A percentile compares a stretch with the other conserved stretches of the same genome.
These are phyloP conservation scores for Penicillium coffeae DNA, from an alignment of 495 filamentous ascomycete genomes.

Conservation along the genomic window DNA sequence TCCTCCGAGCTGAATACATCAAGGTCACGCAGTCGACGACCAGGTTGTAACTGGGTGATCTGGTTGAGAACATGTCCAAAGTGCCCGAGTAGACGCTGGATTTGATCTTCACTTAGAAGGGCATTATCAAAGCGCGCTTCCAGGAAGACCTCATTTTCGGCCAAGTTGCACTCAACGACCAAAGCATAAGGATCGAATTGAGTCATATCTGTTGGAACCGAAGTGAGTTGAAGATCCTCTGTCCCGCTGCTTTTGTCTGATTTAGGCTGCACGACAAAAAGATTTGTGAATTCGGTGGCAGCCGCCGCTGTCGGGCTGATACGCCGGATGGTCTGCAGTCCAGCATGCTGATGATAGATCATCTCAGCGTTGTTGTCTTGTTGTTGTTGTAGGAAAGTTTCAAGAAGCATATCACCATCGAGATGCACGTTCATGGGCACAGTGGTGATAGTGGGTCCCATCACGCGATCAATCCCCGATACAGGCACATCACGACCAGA, in stretches of 20 bases:
- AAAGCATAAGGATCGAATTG: conserved; percentile 1
- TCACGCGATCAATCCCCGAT: conserved; percentile 27
- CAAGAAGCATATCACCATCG: conserved; percentile 18
- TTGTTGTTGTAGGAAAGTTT: conserved; percentile 33
- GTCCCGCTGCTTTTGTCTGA: neutral
- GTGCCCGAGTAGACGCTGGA: conserved; percentile 1
- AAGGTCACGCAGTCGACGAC: no score
- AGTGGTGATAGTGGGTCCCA: conserved; percentile 41
- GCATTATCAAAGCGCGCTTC: conserved; percentile 1
- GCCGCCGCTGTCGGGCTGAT: conserved; percentile 44
- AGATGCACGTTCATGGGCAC: conserved; percentile 48
- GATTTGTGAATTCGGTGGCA: conserved; percentile 51
- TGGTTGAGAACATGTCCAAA: conserved; percentile 3
- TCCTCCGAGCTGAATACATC: neutral
- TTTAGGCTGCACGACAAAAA: conserved; percentile 20
- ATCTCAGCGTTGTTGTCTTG: conserved; percentile 33
- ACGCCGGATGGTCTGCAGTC: conserved; percentile 49
- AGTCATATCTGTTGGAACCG: neutral
- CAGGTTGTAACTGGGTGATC: no score
- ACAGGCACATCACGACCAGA: conserved; percentile 35
- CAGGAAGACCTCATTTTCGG: neutral
- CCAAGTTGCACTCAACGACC: conserved; percentile 5
- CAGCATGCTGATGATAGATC: conserved; percentile 40
- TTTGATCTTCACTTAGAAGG: neutral
- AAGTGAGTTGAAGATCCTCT: neutral